Evolutionary conservation across 805 yeast species (phyloP).

Genomic region (Candida alai): DNA sequence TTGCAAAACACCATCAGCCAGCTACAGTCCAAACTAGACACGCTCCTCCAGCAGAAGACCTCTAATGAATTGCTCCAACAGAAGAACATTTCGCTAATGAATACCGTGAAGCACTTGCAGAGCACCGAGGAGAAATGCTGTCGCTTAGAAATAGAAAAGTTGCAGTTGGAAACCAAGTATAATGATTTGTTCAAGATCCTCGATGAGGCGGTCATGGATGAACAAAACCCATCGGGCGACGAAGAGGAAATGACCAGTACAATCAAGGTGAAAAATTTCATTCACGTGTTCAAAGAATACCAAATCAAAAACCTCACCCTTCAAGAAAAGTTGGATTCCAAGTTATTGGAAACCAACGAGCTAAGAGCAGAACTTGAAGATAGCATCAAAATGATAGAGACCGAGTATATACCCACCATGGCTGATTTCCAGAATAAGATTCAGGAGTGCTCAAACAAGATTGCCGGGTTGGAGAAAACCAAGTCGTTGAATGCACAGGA

Average conservation of each 20-base stretch:
- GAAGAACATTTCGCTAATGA: conserved; percentile 44
- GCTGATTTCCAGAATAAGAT: conserved; percentile 10
- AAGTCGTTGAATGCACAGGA: conserved; percentile 53
- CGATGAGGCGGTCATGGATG: conserved; percentile 22
- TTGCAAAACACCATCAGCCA: conserved; percentile 50
- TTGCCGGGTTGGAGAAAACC: conserved; percentile 47
- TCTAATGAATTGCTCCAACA: conserved; percentile 52
- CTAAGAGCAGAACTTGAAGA: conserved; percentile 14
- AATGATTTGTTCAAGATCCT: conserved; percentile 45
- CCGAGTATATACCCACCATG: conserved; percentile 9
- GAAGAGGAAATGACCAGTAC: conserved; percentile 12
- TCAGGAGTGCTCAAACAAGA: conserved; percentile 12
- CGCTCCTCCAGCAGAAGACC: conserved; percentile 44
- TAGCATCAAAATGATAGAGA: conserved; percentile 10
- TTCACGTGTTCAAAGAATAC: conserved; percentile 34
- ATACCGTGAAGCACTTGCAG: conserved; percentile 37
- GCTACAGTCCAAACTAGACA: conserved; percentile 50
- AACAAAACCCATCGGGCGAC: conserved; percentile 6
- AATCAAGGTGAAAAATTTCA: conserved; percentile 29
- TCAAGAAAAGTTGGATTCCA: conserved; percentile 33
- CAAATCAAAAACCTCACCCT: conserved; percentile 29
- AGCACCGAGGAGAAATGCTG: conserved; percentile 42
- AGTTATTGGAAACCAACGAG: conserved; percentile 17
- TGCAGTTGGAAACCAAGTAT: conserved; percentile 44
- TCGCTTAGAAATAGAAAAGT: conserved; percentile 47